phyloP scores from a whole-genome alignment of 192 early-diverging fungal genomes.

The Linnemannia elongata region DNA sequence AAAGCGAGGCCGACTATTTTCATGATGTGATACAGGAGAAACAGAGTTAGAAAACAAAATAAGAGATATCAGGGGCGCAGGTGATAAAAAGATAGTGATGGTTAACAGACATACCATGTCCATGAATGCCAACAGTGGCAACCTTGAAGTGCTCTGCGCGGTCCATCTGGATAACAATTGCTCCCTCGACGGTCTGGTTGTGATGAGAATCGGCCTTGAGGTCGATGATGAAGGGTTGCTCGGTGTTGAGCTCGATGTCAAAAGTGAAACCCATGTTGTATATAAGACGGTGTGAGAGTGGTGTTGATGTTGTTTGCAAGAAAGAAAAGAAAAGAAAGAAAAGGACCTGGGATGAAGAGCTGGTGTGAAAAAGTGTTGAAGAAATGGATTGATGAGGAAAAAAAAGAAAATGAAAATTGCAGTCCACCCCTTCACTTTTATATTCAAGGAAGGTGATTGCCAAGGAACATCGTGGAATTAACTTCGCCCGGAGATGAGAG shows the following conservation, averaged over 20 bases:
- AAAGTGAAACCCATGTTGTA: constrained; percentile 44
- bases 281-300: not conserved
- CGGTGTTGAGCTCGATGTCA: constrained; percentile 39
- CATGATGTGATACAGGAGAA: not conserved
- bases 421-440: not conserved
- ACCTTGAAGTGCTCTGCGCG: constrained; percentile 38
- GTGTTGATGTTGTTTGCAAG: not conserved
- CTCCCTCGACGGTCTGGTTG: constrained; percentile 24
- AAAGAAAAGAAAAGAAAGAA: not conserved
- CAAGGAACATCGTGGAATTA: not conserved
- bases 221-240: constrained; percentile 35
- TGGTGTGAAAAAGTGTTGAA: not conserved
- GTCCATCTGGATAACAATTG: constrained; percentile 26
- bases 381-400: not conserved
- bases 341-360: not conserved
- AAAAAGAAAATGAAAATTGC: not conserved
- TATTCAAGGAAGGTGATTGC: not conserved
- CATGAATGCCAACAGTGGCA: constrained; percentile 26
- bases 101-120: constrained; percentile 18
- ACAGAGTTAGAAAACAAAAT: not conserved
- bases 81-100: not conserved
- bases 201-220: constrained; percentile 5
- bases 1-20: constrained; percentile 38
- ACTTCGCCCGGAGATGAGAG: not conserved
- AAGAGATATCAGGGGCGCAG: not conserved